Conservation (phyloP, 2,329 filamentous ascomycete genomes). For the Aureobasidium sp. region DNA sequence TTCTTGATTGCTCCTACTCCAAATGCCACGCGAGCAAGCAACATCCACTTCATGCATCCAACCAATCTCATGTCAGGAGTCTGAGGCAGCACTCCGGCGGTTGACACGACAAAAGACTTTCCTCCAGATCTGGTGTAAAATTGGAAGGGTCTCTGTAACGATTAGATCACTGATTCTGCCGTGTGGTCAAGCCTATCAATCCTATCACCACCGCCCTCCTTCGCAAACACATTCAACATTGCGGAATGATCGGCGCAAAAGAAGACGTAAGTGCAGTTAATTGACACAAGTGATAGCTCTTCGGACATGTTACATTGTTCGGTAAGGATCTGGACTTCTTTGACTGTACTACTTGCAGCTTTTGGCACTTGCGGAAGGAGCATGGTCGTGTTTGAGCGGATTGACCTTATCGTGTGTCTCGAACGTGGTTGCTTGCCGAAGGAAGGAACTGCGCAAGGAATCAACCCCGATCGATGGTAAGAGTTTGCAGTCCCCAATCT, state of each 20-base stretch:
- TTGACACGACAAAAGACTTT: neutral
- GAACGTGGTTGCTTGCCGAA: neutral
- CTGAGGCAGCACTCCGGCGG: neutral
- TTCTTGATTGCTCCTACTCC: neutral
- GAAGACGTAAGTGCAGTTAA: too few species aligned
- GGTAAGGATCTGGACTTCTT: neutral
- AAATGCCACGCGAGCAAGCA: neutral
- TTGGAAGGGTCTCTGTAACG: neutral
- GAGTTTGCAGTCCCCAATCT: neutral
- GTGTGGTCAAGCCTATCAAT: neutral
- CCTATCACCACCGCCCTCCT: neutral
- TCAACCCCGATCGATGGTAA: neutral
- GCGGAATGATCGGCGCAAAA: too few species aligned
- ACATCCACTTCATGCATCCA: neutral
- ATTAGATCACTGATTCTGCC: neutral
- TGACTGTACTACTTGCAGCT: neutral
- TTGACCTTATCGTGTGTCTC: neutral
- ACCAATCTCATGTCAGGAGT: neutral
- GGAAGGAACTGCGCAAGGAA: neutral
- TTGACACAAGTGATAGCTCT: neutral
- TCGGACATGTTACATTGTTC: neutral
- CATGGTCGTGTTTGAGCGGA: neutral
- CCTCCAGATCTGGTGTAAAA: neutral
- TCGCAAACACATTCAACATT: neutral
- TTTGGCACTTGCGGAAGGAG: neutral